A percentile compares a stretch with the other conserved stretches of the same genome.
phyloP scores from a whole-genome alignment of 2,329 filamentous ascomycete genomes.

The Tolypocladium album region DNA sequence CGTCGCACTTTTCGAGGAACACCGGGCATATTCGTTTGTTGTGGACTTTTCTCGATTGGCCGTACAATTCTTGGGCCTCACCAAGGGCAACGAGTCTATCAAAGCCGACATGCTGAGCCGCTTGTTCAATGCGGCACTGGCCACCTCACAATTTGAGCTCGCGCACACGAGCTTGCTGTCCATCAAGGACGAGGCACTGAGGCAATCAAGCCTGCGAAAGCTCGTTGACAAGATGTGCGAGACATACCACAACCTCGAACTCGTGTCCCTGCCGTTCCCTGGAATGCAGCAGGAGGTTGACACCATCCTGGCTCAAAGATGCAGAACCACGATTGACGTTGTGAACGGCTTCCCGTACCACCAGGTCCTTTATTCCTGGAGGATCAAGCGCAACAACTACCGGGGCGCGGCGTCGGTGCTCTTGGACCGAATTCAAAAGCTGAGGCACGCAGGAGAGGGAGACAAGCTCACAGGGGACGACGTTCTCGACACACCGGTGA shows the following conservation, averaged over 20 bases:
- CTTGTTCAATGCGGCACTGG: conserved; percentile 72
- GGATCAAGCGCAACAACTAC: conserved; percentile 75
- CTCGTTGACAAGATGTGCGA: conserved; percentile 63
- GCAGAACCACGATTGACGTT: conserved; percentile 57
- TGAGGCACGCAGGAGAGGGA: conserved; percentile 47
- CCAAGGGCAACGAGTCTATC: conserved; percentile 24
- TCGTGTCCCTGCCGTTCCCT: conserved; percentile 70
- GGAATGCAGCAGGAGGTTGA: conserved; percentile 72
- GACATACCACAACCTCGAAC: conserved; percentile 50
- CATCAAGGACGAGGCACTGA: conserved; percentile 61
- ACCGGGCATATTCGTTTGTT: conserved; percentile 67
- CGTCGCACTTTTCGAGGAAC: conserved; percentile 68
- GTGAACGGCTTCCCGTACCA: conserved; percentile 67
- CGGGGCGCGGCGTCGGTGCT: conserved; percentile 61
- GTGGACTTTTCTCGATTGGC: conserved; percentile 73
- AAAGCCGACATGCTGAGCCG: conserved; percentile 68
- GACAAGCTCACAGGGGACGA: conserved; percentile 45
- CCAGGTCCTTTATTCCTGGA: conserved; percentile 84
- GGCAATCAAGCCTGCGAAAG: conserved; percentile 58
- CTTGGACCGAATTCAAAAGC: conserved; percentile 52
- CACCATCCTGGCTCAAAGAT: conserved; percentile 61
- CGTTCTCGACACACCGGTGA: conserved; percentile 51
- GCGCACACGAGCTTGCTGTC: conserved; percentile 71
- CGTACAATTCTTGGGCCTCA: conserved; percentile 45
- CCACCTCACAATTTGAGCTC: conserved; percentile 68